phyloP scores from a whole-genome alignment of 306 rosid species.

The Betula pendula region DNA sequence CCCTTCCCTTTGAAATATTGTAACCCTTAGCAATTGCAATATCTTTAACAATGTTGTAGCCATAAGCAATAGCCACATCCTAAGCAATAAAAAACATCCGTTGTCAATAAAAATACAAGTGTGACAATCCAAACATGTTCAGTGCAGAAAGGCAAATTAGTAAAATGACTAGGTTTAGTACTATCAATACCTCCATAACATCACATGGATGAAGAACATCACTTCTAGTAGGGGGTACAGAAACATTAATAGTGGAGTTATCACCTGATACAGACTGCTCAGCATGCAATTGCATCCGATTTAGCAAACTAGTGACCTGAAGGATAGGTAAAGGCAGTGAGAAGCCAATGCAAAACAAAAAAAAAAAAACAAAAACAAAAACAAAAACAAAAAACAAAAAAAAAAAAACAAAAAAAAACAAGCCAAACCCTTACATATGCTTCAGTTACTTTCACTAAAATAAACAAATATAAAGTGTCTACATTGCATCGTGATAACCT shows the following conservation, averaged over 20 bases:
- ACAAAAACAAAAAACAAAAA: neutral
- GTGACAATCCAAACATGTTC: conserved; percentile 7
- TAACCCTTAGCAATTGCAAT: conserved; percentile 68
- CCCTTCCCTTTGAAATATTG: conserved; percentile 67
- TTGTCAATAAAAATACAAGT: conserved; percentile 23
- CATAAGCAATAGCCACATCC: conserved; percentile 97
- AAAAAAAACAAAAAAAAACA: neutral
- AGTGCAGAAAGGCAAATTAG: conserved; percentile 5
- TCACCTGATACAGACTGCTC: conserved; percentile 44
- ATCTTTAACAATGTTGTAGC: conserved; percentile 77
- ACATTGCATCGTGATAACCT: neutral
- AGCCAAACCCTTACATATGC: neutral
- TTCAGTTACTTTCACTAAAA: neutral
- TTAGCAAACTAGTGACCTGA: conserved; percentile 77
- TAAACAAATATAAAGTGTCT: neutral
- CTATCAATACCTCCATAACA: conserved; percentile 78
- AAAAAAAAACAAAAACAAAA: too few species aligned
- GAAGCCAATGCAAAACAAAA: conserved; percentile 1
- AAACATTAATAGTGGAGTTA: conserved; percentile 43
- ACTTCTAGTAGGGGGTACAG: conserved; percentile 92
- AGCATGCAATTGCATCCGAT: conserved; percentile 81
- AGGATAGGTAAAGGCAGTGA: conserved; percentile 13
- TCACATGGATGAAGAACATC: conserved; percentile 95
- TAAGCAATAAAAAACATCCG: conserved; percentile 21
- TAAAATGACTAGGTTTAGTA: conserved; percentile 10